Base-by-base conservation (phyloP, 2,329 filamentous ascomycete genomes). In the Whalleya microplaca region DNA sequence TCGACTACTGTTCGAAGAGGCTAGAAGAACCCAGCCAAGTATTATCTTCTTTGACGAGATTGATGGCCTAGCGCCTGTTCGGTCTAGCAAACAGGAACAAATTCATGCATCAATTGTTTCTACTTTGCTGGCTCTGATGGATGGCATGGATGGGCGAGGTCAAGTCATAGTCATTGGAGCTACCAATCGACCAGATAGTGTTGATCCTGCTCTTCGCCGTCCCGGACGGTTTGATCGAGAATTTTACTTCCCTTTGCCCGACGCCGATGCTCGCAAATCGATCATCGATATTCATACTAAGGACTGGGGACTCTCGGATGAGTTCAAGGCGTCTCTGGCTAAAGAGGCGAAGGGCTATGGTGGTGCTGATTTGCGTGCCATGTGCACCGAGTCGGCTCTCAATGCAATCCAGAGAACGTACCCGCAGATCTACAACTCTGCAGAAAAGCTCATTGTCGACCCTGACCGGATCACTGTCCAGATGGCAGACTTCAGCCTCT, bases 11-110 rank as follows among this genome's bases (percentile, higher is more conserved):
- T 99, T 99, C 63, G 95, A 98, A 67, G 95, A 99, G 75, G 95
- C 95, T 16, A 85, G 94, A 59, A 95, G 92, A 72, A 98, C 90
- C 1, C 95, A 99, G 69, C 95, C 95, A 0, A 98, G 94, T 73
- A 99, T 99, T 74, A 99, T 99, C 73, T 99, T 99, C 79, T 98
- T 99, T 66, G 95, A 99, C 72, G 95, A 99, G 73, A 99, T 99
- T 65, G 95, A 99, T 76, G 95, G 95, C 53, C 81, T 99, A 62
- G 95, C 95, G 2, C 96, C 95, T 49, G 95, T 98, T 32, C 85
- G 95, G 66, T 98, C 95, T 12, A 97, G 94, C 75, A 98, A 98
- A 73, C 94, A 98, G 76, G 95, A 99, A 72, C 95, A 99, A 75
- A 98, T 98, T 57, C 95, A 99, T 74, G 92, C 95, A 5, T 98